Conservation (phyloP, 1,284 basidiomycete species). For the Rhodotorula sp. region DNA sequence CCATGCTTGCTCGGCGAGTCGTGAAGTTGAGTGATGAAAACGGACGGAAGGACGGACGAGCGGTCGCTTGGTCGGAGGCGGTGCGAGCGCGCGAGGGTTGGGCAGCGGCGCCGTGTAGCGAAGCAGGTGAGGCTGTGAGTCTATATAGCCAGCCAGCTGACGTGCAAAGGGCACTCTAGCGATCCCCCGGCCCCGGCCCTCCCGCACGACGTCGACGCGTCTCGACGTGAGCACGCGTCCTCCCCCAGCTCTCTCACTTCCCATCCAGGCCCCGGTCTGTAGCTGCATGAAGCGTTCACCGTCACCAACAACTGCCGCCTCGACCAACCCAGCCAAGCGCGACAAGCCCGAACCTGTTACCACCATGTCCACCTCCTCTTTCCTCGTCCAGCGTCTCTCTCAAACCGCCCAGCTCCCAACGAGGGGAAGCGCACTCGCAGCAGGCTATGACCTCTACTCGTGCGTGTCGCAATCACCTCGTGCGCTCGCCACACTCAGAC, state of each 20-base stretch:
- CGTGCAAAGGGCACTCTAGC: too few relatives aligned
- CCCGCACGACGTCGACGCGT: neutral
- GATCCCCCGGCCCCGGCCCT: neutral
- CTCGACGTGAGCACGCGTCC: neutral
- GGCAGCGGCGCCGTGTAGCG: too few relatives aligned
- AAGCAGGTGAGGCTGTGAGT: too few relatives aligned
- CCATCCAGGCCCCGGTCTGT: neutral
- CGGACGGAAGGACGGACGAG: too few relatives aligned
- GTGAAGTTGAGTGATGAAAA: neutral
- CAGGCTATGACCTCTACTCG: constrained; percentile 94
- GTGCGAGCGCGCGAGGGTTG: too few relatives aligned
- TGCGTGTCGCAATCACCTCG: constrained; percentile 47
- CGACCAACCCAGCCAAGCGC: neutral
- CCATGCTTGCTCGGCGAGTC: neutral
- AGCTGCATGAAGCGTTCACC: constrained; percentile 18
- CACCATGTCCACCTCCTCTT: constrained; percentile 43
- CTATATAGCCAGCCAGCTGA: too few relatives aligned
- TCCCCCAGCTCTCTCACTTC: neutral
- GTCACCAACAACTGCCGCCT: neutral
- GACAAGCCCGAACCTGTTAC: neutral
- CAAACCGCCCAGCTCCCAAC: constrained; percentile 81
- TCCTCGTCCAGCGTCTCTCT: constrained; percentile 83
- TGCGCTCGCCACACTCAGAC: too few relatives aligned
- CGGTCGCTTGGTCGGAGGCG: too few relatives aligned
- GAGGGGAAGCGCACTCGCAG: constrained; percentile 78